Conservation (phyloP, 495 filamentous ascomycete genomes). For the Penicillium chermesinum region DNA sequence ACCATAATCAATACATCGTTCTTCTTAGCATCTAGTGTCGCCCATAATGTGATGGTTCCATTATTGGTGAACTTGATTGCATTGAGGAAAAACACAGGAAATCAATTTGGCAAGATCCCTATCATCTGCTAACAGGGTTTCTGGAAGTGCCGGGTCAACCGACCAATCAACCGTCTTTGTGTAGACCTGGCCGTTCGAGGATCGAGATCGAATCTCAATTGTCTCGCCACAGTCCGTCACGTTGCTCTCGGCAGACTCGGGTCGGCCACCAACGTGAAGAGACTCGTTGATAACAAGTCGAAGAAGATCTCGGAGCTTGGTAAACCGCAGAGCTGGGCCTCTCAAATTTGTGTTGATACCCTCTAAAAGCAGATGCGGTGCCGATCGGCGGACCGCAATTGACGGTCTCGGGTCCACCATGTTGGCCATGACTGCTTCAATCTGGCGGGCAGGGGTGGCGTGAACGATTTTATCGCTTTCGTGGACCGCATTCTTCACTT, state of each 20-base stretch:
- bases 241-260: constrained; percentile 60
- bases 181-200: constrained; percentile 53
- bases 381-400: constrained; percentile 37
- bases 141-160: constrained; percentile 60
- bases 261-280: constrained; percentile 64
- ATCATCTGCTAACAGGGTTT: constrained; percentile 63
- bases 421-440: constrained; percentile 41
- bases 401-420: constrained; percentile 41
- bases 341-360: constrained; percentile 40
- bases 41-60: constrained; percentile 58
- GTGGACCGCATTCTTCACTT: constrained; percentile 46
- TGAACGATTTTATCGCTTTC: constrained; percentile 46
- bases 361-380: constrained; percentile 39
- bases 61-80: constrained; percentile 76
- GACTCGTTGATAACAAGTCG: constrained; percentile 65
- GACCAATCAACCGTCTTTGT: constrained; percentile 63
- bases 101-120: constrained; percentile 69
- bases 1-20: constrained; percentile 59
- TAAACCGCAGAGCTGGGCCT: constrained; percentile 48
- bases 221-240: constrained; percentile 59
- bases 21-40: constrained; percentile 43
- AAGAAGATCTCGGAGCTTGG: constrained; percentile 61
- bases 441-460: constrained; percentile 32
- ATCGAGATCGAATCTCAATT: constrained; percentile 58
- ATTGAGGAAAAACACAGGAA: constrained; percentile 69